These are phyloP conservation scores for Sphenostylis stenocarpa DNA, from an alignment of 306 rosid species.

Conservation along the genomic window DNA sequence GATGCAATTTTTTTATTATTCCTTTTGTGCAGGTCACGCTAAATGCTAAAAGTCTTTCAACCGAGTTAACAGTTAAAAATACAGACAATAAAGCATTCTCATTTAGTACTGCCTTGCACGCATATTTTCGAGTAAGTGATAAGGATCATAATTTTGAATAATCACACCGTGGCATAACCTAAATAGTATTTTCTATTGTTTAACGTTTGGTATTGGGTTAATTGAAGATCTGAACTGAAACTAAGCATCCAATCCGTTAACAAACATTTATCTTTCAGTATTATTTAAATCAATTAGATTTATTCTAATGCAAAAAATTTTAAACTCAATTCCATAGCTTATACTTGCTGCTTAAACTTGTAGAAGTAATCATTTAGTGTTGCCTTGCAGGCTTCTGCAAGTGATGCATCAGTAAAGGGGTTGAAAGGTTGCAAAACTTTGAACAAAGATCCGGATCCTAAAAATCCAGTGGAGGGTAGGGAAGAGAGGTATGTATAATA, in stretches of 20 bases:
- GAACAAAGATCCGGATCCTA: slow-evolving; percentile 88
- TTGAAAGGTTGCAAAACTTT: slow-evolving; percentile 81
- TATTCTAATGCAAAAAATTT: not conserved
- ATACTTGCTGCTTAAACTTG: slow-evolving; percentile 12
- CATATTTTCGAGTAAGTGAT: slow-evolving; percentile 79
- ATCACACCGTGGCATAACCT: slow-evolving; percentile 4
- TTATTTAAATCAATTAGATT: not conserved
- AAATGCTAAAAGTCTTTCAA: slow-evolving; percentile 66
- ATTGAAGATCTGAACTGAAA: slow-evolving; percentile 27
- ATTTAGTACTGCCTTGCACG: slow-evolving; percentile 83
- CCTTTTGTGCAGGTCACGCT: slow-evolving; percentile 64
- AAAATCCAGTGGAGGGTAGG: slow-evolving; percentile 77
- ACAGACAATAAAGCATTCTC: slow-evolving; percentile 83
- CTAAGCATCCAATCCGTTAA: slow-evolving; percentile 3
- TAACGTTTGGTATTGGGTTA: not conserved
- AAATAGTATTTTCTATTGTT: slow-evolving; percentile 15
- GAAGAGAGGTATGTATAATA: slow-evolving; percentile 75
- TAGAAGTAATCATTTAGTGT: slow-evolving; percentile 24
- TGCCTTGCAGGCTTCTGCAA: slow-evolving; percentile 71
- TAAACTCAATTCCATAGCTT: slow-evolving; percentile 21
- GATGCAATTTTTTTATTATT: not conserved
- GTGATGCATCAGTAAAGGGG: slow-evolving; percentile 76
- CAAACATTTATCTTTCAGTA: not conserved
- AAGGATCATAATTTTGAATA: slow-evolving; percentile 6
- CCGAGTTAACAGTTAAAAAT: slow-evolving; percentile 71